Base-by-base conservation (phyloP, 306 rosid species). In the Luffa acutangula region DNA sequence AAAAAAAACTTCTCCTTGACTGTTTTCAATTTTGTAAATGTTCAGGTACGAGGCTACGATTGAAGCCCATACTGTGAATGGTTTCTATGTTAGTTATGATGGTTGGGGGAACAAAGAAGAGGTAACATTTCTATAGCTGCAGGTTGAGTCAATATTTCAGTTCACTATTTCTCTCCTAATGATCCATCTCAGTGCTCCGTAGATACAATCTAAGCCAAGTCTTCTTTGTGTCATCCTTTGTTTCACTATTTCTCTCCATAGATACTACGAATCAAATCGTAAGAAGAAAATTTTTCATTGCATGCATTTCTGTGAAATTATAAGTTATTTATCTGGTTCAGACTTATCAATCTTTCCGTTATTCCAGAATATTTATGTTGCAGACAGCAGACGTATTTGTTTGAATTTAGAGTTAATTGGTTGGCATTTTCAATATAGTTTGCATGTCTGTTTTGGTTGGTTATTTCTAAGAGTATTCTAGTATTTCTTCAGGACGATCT, bases 51-150 rank as follows among this genome's bases (percentile, higher is more conserved):
- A 92, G 63, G 97, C 97, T 80, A 93, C 90, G 46, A 57, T 95
- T 52, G 91, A 91, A 81, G 90, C 93, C 63, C 85, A 87, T 81
- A 87, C 98, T 74, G 90, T 89, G 36, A 91, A 87, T 85, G 98
- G 98, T 58, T 95, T 90, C 86, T 84, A 83, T 67, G 93, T 95
- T 82, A 5, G 73, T 62, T 95, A 91, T 86, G 96, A 90, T 66
- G 88, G 34, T 70, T 95, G 98, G 98, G 98, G 98, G 60, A 95
- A 95, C 81, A 87, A 81, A 87, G 98, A 95, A 91, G 98, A 95
- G 98, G 98, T 95, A 87, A 77, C 84, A 17, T 49, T 78, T 82
- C 56, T 80, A 46, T 81, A 25, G 33, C 75, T 48, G 76, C 81
- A 58, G 17, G 7, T 36, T 65, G 34, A 73, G 53, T 53, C 20